Base-by-base conservation (phyloP, 75 land plant species). In the Ceratopteris richardii region DNA sequence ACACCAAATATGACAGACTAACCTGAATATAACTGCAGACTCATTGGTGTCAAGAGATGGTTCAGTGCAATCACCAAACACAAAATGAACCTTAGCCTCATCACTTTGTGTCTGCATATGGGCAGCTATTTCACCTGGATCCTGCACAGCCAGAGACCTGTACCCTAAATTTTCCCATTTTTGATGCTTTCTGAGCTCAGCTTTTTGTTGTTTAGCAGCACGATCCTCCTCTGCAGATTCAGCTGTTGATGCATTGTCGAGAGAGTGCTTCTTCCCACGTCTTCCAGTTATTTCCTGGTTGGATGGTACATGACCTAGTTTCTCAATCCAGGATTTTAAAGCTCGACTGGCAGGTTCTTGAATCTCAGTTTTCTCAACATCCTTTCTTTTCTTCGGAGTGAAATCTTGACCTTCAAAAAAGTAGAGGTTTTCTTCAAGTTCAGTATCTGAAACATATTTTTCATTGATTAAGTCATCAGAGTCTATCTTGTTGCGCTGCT, bases 41-140 rank as follows among this genome's bases (percentile, higher is more conserved):
- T 78, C 85, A 50, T 74, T 50, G 59, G 82, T 61, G 31, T 66
- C 51, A 44, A 44, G 61, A 61, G 71, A 62, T 31, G 96, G 87
- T 20, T 81, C 46, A 21, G 96, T 90, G 56, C 96, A 90, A 68
- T 90, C 96, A 57, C 96, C 96, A 62, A 82, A 82, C 4, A 90
- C 91, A 81, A 80, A 87, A 23, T 79, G 58, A 30, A 90, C 78
- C 27, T 61, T 33, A 21, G 51, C 25, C 40, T 74, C 71, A 27
- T 77, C 80, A 22, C 43, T 23, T 42, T 78, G 73, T 42, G 72
- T 68, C 31, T 54, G 57, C 11, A 55, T 54, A 25, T 70, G 71
- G 24, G 31, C 31, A 53, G 41, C 58, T 12, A 37, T 16, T 20
- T 17, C 31, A 25, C 59, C 58, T 26, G 79, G 77, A 50, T 71